Conservation (phyloP, 1,284 basidiomycete species). For the Rhodotorula sp. region DNA sequence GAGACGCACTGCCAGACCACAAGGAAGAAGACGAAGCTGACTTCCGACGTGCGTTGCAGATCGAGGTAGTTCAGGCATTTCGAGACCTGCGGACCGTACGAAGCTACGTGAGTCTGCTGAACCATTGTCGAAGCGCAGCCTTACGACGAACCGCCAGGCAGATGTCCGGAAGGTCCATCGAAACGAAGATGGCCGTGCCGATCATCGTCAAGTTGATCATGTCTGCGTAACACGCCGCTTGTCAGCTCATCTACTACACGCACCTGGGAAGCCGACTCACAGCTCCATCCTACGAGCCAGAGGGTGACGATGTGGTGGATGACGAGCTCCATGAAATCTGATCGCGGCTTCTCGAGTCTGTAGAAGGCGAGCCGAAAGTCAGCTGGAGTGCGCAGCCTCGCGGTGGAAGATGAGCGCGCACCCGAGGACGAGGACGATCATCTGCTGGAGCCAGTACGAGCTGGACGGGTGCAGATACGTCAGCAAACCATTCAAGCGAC, state of each 20-base stretch:
- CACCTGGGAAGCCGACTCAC: conserved; percentile 11
- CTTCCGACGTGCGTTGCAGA: conserved; percentile 57
- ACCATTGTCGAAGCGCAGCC: not conserved
- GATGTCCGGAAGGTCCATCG: conserved; percentile 93
- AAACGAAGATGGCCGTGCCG: conserved; percentile 88
- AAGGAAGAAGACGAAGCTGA: conserved; percentile 69
- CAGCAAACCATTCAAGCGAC: not conserved
- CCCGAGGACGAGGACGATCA: conserved; percentile 73
- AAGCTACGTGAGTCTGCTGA: not conserved
- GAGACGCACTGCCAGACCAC: conserved; percentile 75
- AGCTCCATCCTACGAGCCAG: conserved; percentile 96
- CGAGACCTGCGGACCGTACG: conserved; percentile 58
- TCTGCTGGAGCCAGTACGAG: conserved; percentile 92
- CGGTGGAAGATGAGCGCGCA: not conserved
- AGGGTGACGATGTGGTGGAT: conserved; percentile 81
- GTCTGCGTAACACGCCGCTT: conserved; percentile 6
- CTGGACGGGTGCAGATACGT: conserved; percentile 54
- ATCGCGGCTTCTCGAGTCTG: conserved; percentile 51
- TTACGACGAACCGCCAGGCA: conserved; percentile 70
- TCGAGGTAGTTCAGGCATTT: conserved; percentile 86
- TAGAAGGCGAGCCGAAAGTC: not conserved
- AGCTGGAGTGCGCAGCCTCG: not conserved
- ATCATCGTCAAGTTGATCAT: conserved; percentile 65
- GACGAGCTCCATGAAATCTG: conserved; percentile 53
- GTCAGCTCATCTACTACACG: not conserved